Evolutionary conservation across 345 rosid genomes (phyloP), one percentile per base, ranked within the genome.

Genomic region (Schrenkiella parvula): DNA sequence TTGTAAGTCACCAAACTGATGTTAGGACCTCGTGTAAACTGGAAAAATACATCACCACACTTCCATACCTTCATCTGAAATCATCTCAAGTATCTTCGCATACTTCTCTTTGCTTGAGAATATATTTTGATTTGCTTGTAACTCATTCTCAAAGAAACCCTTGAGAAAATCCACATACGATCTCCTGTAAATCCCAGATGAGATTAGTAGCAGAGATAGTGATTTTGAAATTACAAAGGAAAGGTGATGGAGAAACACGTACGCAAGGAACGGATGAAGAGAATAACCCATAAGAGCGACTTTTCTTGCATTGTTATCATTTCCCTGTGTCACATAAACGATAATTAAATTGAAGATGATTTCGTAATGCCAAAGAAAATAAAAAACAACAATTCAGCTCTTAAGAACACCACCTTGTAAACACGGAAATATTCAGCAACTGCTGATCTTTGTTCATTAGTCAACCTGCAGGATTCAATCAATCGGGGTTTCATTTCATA

Each of bases 211-310:
- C 73, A 62, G 44, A 60, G 28, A 55, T 4, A 12, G 38, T 26
- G 19, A 29, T 28, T 29, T 22, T 43, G 43, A 64, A 39, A 29
- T 22, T 13, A 64, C 19, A n/a, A 51, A 60, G 66, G 22, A 53
- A 53, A 74, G 6, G 74, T 6, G 39, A 56, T 31, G 31, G 53
- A 74, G 29, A 18, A 76, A 50, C 64, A 61, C 98, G 67, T 82
- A 93, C 96, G 55, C 89, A 66, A 93, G 92, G 75, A 91, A 93
- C 28, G 98, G 98, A 85, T 91, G 95, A 80, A 93, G 93, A 68
- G 21, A 85, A 53, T 32, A 80, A 38, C 96, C 95, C 21, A 79
- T 78, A 71, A 95, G 77, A 75, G 95, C 83, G 12, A 91, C 85
- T 72, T 80, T 95, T 72, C 81, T 85, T 54, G 83, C 81, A 75